Percentiles rank a stretch among this genome's conserved stretches.
phyloP scores from a whole-genome alignment of 345 rosid species.

The Eucalyptus pauciflora region DNA sequence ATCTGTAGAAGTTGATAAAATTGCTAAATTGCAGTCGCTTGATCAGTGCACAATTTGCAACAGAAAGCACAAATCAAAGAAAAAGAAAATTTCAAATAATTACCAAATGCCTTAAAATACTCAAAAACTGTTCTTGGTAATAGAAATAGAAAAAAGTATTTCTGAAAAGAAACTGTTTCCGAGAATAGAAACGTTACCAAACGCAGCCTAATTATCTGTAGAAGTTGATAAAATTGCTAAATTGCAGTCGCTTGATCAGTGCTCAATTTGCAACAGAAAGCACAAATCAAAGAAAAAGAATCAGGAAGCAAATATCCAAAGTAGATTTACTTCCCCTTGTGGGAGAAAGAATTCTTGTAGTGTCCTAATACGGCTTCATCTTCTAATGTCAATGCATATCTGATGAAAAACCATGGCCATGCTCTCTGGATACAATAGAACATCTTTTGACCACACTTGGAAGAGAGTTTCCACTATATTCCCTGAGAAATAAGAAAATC shows the following conservation, averaged over 20 bases:
- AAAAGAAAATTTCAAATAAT: not conserved
- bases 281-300: not conserved
- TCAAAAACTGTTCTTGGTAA: accelerated
- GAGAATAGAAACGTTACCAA: too few relatives aligned
- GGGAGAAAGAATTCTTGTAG: not conserved
- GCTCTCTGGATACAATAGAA: not conserved
- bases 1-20: not conserved
- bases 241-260: not conserved
- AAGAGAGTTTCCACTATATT: not conserved
- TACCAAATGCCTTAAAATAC: too few relatives aligned
- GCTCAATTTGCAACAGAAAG: not conserved
- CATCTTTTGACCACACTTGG: not conserved
- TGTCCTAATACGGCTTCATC: not conserved
- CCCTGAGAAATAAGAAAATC: not conserved
- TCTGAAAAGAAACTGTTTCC: too few relatives aligned
- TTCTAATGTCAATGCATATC: not conserved
- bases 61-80: not conserved
- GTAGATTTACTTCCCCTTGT: not conserved
- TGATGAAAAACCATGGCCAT: not conserved
- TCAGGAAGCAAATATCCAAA: not conserved
- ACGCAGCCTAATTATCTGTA: too few relatives aligned
- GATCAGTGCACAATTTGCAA: not conserved
- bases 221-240: not conserved
- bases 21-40: not conserved
- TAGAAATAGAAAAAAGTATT: too few relatives aligned